These are phyloP conservation scores for Hanseniaspora uvarum DNA, from an alignment of 1,139 yeast species.

Conservation along the genomic window DNA sequence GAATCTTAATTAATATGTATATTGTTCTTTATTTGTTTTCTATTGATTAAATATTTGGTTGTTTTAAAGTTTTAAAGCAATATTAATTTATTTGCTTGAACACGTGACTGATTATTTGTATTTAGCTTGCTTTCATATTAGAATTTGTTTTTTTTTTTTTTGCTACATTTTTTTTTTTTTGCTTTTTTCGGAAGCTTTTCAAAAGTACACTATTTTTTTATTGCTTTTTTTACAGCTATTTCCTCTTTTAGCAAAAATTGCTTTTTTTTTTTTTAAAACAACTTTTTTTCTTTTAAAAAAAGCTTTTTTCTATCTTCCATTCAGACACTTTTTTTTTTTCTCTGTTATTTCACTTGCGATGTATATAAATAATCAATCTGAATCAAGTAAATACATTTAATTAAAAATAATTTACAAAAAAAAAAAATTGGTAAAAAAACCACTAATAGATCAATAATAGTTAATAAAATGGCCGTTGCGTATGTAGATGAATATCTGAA, in stretches of 20 bases:
- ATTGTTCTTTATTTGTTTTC: constrained; percentile 5
- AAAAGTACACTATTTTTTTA: too few relatives aligned
- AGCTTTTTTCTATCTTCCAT: background rate
- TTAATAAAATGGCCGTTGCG: constrained; percentile 31
- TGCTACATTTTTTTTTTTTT: too few relatives aligned
- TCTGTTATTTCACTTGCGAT: background rate
- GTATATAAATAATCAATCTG: too few relatives aligned
- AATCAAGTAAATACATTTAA: too few relatives aligned
- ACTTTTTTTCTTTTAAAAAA: background rate
- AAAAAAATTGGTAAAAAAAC: constrained; percentile 10
- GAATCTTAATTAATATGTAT: constrained; percentile 10
- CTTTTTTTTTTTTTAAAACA: background rate
- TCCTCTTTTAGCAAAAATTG: background rate
- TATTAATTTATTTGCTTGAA: too few relatives aligned
- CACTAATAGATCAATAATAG: constrained; percentile 21
- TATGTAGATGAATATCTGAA: constrained; percentile 24
- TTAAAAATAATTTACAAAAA: background rate
- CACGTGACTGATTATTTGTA: background rate
- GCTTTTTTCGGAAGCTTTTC: background rate
- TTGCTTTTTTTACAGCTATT: background rate
- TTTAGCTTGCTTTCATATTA: too few relatives aligned
- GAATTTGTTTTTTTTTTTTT: too few relatives aligned
- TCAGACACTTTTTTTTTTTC: background rate
- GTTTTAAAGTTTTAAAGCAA: background rate
- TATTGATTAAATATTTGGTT: background rate